Base-by-base conservation (phyloP, 2,329 filamentous ascomycete genomes). In the Gliomastix tumulicola region DNA sequence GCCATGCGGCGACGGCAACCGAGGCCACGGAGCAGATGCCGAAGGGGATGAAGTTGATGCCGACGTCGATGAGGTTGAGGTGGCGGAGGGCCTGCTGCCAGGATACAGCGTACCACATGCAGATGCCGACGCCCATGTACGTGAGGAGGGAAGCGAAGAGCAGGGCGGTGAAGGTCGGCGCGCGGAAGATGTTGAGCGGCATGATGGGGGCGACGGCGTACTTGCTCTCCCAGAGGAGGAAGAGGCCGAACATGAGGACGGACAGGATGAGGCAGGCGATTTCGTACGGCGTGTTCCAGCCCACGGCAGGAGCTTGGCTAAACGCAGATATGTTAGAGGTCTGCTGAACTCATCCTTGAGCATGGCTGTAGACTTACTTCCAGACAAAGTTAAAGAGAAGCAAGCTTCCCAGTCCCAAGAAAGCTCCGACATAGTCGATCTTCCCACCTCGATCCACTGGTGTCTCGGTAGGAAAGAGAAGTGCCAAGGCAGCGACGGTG, bases 331-430 rank as follows among this genome's bases (percentile, higher is more conserved):
- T n/a, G n/a, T n/a, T n/a, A n/a, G n/a, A n/a, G 15, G 28, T 25
- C 4, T 4, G 15, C 5, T 19, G 7, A 8, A 3, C 5, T 30
- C 13, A 16, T 30, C 13, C 7, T 30, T 30, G 13, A 30, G 17
- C 22, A 9, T n/a, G 22, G 22, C 22, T n/a, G 9, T 15, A 38
- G 33, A 51, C 57, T 53, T 44, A 69, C 68, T 71, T 73, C 62
- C 68, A 73, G 2, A 60, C 60, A n/a, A 74, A 57, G 37, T 68
- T 72, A 39, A 71, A 72, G 0, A 71, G 44, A 2, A 70, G 49
- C n/a, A 72, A 44, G 6, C 59, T 57, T 12, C 50, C 44, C 2
- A 61, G 49, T 1, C 59, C 66, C 4, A 68, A 49, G 7, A 47
- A 49, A 3, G 57, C 57, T 1, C 65, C 69, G 10, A 62, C 37